phyloP scores from a whole-genome alignment of 495 filamentous ascomycete species.

The Daldinia decipiens region DNA sequence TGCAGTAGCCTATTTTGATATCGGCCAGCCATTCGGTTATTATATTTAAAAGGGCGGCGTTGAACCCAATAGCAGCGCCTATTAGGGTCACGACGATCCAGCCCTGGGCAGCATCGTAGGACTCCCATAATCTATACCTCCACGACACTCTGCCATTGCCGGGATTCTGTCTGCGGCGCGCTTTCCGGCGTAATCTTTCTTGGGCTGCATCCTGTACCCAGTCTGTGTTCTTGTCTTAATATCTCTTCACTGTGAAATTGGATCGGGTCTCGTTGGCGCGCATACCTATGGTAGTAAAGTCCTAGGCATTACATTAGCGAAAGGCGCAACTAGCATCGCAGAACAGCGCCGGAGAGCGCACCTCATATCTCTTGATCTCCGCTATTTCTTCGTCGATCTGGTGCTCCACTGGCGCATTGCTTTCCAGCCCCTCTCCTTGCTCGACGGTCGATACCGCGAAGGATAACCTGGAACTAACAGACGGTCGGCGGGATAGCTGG shows the following conservation, averaged over 20 bases:
- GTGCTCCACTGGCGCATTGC: constrained; percentile 59
- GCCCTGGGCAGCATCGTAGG: constrained; percentile 95
- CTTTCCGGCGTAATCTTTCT: constrained; percentile 83
- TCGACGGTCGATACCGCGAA: constrained; percentile 72
- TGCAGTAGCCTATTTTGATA: constrained; percentile 93
- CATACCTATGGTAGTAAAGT: constrained; percentile 91
- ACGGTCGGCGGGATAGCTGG: constrained; percentile 63
- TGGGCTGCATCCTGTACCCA: constrained; percentile 98
- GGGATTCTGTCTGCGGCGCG: constrained; percentile 75
- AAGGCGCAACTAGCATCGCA: constrained; percentile 4
- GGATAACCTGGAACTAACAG: constrained; percentile 76
- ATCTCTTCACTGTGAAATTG: background rate
- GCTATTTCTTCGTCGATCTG: constrained; percentile 94
- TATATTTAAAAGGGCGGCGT: constrained; percentile 94
- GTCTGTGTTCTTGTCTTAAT: constrained; percentile 59
- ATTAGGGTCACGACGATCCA: constrained; percentile 98
- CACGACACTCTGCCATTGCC: constrained; percentile 78
- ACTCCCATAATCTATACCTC: constrained; percentile 83
- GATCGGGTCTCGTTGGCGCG: constrained; percentile 13
- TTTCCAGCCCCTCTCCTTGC: constrained; percentile 61
- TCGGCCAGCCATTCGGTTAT: constrained; percentile 97
- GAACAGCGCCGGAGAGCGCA: constrained; percentile 41
- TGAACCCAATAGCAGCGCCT: constrained; percentile 89
- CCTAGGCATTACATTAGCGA: constrained; percentile 44
- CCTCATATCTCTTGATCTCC: constrained; percentile 97